Evolutionary conservation across 495 filamentous ascomycete species (phyloP), one percentile per base, ranked within the genome.

Genomic region (Penicillium goetzii): DNA sequence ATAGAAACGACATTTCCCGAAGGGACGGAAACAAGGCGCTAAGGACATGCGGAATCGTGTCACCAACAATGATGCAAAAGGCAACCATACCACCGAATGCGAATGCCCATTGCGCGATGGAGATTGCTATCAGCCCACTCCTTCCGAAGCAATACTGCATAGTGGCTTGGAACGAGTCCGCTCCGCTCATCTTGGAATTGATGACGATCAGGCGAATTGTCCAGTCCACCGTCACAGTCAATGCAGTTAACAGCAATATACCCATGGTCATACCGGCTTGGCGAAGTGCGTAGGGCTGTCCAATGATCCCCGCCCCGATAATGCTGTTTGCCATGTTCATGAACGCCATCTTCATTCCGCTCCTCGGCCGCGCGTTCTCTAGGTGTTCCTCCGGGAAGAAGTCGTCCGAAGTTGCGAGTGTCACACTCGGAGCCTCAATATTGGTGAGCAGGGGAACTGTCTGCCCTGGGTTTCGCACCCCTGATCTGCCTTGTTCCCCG

Each of bases 321-420:
- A 99, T 99, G 65, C 89, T 92, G 74, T 99, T 99, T 49, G 93
- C 93, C 95, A 99, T 99, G 76, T 99, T 99, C 92, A 97, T 97
- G 65, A 99, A 98, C 7, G 87, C 85, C 77, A 85, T 88, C 57
- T 76, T 78, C 82, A 89, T 82, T 26, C 86, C 85, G 69, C 85
- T 90, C 66, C 86, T 85, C 26, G 89, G 88, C 57, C 89, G 78
- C 12, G 85, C 85, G 60, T 72, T 79, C 62, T 88, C 86, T 40
- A 89, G 70, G 47, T 84, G 79, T 11, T 89, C 84, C 68, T 88
- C 85, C 0, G 84, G 79, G 63, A 85, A 79, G 69, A 85, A 85
- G 51, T 84, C 82, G 9, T 86, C 84, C 6, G 80, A 78, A 6
- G 78, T 86, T 30, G 92, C 91, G n/a, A 95, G 76, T 5, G 91